Evolutionary conservation across 805 yeast genomes (phyloP).

Genomic region (Trichomonascus vanleenenianus): DNA sequence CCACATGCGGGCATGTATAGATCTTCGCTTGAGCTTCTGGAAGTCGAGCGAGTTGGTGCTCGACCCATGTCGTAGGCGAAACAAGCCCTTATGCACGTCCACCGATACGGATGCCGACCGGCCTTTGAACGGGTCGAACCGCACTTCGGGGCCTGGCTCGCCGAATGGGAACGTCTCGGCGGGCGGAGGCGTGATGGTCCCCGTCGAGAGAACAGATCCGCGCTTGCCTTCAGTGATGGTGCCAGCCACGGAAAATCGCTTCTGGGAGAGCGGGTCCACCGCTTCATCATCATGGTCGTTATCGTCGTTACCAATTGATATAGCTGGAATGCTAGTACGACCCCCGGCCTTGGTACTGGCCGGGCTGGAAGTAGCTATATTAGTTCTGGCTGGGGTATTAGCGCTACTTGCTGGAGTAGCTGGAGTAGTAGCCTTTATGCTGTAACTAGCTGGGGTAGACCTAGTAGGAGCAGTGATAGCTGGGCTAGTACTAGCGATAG

Average conservation of each 20-base stretch:
- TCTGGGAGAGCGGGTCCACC: no score
- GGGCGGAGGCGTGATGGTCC: conserved; percentile 4
- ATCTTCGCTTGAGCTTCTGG: conserved; percentile 1
- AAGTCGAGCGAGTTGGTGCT: conserved; percentile 1
- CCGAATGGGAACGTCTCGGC: conserved; percentile 12
- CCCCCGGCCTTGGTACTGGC: no score
- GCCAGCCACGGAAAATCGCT: background rate
- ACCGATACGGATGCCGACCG: no score
- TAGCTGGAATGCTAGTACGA: background rate
- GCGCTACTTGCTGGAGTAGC: no score
- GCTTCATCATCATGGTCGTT: no score
- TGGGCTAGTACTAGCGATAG: no score
- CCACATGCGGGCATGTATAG: conserved; percentile 18
- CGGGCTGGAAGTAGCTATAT: no score
- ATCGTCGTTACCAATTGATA: background rate
- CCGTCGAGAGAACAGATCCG: conserved; percentile 1
- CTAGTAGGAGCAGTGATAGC: no score
- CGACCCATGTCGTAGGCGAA: conserved; percentile 9
- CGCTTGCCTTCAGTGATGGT: conserved; percentile 2
- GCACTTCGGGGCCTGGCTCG: conserved; percentile 27
- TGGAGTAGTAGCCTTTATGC: no score
- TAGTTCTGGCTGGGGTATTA: no score
- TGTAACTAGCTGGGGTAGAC: no score
- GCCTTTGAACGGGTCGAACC: conserved; percentile 2
- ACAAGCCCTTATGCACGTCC: no score